Evolutionary conservation across 1,284 basidiomycete genomes (phyloP).

Genomic region (Xanthoconium separans): DNA sequence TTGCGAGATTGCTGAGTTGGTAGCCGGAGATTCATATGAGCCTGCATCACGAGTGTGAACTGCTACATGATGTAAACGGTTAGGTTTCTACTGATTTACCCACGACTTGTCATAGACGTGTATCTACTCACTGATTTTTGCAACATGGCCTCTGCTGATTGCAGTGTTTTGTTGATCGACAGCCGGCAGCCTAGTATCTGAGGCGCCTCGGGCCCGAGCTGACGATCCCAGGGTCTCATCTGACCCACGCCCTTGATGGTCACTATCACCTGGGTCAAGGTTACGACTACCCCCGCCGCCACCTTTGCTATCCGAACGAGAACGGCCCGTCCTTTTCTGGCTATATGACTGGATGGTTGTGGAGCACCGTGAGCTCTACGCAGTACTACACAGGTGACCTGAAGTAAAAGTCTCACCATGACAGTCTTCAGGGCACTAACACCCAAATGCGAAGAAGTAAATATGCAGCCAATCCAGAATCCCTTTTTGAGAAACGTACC

Average conservation of each 20-base stretch:
- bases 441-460: constrained; percentile 13
- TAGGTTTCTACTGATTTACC: constrained; percentile 28
- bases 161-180: constrained; percentile 27
- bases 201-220: constrained; percentile 49
- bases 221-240: constrained; percentile 36
- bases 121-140: constrained; percentile 31
- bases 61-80: constrained; percentile 23
- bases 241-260: constrained; percentile 37
- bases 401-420: constrained; percentile 50
- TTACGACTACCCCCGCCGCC: constrained; percentile 41
- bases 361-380: constrained; percentile 8
- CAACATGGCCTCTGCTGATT: constrained; percentile 19
- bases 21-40: constrained; percentile 15
- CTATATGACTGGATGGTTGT: constrained; percentile 53
- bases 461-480: constrained; percentile 11
- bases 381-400: constrained; percentile 3
- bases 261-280: constrained; percentile 41
- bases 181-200: constrained; percentile 35
- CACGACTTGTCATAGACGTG: constrained; percentile 14
- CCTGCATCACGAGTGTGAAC: constrained; percentile 19
- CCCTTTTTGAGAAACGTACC: constrained; percentile 44
- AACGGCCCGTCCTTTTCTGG: constrained; percentile 62
- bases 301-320: constrained; percentile 49
- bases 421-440: constrained; percentile 70
- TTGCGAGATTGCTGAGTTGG: constrained; percentile 15